phyloP scores from a whole-genome alignment of 2,329 filamentous ascomycete genomes.

The Aspergillus sp. region DNA sequence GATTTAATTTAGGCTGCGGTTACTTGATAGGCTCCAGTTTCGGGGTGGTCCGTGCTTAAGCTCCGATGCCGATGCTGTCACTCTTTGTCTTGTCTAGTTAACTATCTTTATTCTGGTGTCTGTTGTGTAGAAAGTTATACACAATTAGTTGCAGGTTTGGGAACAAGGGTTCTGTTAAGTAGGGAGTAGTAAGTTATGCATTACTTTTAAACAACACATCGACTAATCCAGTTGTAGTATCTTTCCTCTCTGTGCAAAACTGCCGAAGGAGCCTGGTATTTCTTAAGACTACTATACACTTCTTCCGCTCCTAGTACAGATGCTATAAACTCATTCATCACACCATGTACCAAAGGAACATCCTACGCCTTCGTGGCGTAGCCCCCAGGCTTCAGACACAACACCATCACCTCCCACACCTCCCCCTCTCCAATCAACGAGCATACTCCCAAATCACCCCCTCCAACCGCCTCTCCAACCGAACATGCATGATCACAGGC shows the following conservation, averaged over 20 bases:
- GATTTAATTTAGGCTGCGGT: too few species aligned
- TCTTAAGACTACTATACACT: background rate
- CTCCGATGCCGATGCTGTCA: constrained; percentile 15
- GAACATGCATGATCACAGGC: constrained; percentile 63
- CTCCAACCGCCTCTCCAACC: constrained; percentile 33
- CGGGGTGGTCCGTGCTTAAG: constrained; percentile 33
- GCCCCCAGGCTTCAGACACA: background rate
- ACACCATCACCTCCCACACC: background rate
- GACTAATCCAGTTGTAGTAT: background rate
- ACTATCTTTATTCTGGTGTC: background rate
- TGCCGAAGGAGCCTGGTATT: background rate
- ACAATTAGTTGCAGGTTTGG: too few species aligned
- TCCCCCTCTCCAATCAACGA: background rate
- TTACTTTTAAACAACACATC: background rate
- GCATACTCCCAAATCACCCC: constrained; percentile 13
- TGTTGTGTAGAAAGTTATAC: too few species aligned
- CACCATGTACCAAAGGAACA: background rate
- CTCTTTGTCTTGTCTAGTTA: background rate
- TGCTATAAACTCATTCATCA: background rate
- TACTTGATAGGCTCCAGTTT: too few species aligned
- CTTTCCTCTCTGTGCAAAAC: background rate
- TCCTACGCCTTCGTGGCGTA: background rate
- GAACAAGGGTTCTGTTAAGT: background rate
- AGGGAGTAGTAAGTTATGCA: background rate
- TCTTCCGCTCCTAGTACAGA: background rate